Conservation (phyloP, 164 flowering plant genomes). For the Annona squamosa region DNA sequence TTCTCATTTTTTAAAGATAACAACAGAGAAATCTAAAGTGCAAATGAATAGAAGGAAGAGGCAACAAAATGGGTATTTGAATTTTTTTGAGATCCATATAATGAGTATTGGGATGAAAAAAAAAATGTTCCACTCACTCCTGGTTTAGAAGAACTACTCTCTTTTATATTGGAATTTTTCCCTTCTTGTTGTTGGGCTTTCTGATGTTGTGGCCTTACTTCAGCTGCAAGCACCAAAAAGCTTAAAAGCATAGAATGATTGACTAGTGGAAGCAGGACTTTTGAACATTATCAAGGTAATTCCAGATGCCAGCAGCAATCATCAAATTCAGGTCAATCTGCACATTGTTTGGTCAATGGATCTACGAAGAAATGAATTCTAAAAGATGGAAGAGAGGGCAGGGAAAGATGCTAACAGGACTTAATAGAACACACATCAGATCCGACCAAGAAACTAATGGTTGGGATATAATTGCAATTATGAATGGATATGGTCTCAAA, state of each 20-base stretch:
- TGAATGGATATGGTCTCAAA: background rate
- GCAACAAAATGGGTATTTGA: background rate
- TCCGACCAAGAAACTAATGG: background rate
- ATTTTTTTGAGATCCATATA: background rate
- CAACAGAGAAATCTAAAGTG: too few relatives aligned
- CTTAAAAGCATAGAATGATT: conserved; percentile 1
- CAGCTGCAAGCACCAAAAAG: conserved; percentile 32
- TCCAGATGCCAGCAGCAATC: background rate
- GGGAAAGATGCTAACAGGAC: background rate
- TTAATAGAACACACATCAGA: background rate
- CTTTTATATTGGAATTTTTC: conserved; percentile 23
- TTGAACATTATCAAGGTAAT: background rate
- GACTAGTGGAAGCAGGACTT: background rate
- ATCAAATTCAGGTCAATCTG: background rate
- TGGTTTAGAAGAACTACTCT: conserved; percentile 23
- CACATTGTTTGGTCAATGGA: background rate
- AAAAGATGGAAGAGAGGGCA: background rate
- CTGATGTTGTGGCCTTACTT: conserved; percentile 24
- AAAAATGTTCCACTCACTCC: conserved; percentile 29
- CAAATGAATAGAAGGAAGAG: too few relatives aligned
- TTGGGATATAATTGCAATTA: background rate
- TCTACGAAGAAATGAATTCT: background rate
- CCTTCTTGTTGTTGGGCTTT: conserved; percentile 37
- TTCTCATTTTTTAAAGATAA: too few relatives aligned
- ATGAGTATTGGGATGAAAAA: background rate